These are phyloP conservation scores for Coprinopsis marcescibilis DNA, from an alignment of 768 basidiomycete species.

Conservation along the genomic window DNA sequence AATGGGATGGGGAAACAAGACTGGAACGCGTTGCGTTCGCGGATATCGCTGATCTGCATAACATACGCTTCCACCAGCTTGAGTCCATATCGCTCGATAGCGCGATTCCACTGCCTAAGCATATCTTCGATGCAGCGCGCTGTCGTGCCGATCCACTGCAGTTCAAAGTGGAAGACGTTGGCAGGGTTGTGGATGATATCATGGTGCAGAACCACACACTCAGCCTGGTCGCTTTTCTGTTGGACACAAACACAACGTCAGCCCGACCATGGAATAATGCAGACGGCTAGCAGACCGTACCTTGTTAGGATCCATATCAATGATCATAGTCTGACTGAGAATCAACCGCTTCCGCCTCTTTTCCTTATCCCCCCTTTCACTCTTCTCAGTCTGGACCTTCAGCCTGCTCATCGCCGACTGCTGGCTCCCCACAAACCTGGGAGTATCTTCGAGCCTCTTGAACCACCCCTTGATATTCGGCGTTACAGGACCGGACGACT, in stretches of 20 bases:
- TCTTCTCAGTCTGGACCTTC: too few species aligned
- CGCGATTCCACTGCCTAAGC: constrained; percentile 72
- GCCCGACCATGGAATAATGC: background rate
- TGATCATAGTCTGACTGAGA: constrained; percentile 85
- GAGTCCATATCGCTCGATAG: constrained; percentile 84
- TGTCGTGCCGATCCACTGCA: constrained; percentile 95
- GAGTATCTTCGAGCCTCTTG: constrained; percentile 42
- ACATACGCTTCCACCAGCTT: constrained; percentile 93
- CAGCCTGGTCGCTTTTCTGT: constrained; percentile 81
- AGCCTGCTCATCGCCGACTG: constrained; percentile 13
- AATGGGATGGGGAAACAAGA: constrained; percentile 81
- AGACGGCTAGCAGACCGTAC: constrained; percentile 25
- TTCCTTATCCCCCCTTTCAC: constrained; percentile 32
- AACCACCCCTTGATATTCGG: constrained; percentile 63
- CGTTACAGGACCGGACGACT: constrained; percentile 66
- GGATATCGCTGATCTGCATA: constrained; percentile 84
- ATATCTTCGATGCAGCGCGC: constrained; percentile 88
- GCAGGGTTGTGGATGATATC: constrained; percentile 93
- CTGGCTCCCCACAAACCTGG: constrained; percentile 24
- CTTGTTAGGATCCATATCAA: constrained; percentile 79
- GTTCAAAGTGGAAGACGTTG: constrained; percentile 95
- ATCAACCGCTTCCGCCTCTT: constrained; percentile 51
- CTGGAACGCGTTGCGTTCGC: constrained; percentile 84
- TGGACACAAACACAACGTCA: too few species aligned
- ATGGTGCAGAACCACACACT: constrained; percentile 83